phyloP scores from a whole-genome alignment of 257 asterid species.

The Rauvolfia tetraphylla region DNA sequence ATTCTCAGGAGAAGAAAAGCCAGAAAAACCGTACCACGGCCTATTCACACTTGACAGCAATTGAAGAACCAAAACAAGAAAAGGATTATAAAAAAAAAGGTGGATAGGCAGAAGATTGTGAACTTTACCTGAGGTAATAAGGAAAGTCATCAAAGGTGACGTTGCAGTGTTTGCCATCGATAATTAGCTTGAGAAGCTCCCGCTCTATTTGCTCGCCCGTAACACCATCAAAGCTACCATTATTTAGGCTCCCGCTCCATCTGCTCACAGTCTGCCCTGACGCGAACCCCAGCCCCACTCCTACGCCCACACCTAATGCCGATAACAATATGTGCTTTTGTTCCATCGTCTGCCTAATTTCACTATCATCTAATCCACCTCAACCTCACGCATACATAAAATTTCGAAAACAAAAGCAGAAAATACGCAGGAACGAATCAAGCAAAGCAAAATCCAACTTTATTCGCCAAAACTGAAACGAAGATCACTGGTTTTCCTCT shows the following conservation, averaged over 20 bases:
- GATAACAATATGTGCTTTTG: constrained; percentile 73
- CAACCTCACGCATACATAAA: neutral
- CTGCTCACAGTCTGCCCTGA: constrained; percentile 57
- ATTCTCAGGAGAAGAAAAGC: neutral
- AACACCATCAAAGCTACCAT: constrained; percentile 35
- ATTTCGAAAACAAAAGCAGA: neutral
- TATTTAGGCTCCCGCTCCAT: constrained; percentile 4
- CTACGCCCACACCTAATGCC: constrained; percentile 88
- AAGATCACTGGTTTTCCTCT: neutral
- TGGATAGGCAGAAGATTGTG: neutral
- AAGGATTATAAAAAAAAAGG: too few species aligned
- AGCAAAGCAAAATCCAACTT: too few species aligned
- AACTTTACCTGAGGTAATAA: constrained; percentile 68
- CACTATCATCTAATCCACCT: neutral
- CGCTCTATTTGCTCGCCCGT: constrained; percentile 53
- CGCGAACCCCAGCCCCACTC: constrained; percentile 76
- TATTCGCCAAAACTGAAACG: neutral
- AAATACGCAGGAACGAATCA: neutral
- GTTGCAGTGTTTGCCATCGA: constrained; percentile 53
- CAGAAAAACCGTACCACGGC: neutral
- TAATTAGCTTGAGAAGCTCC: constrained; percentile 59
- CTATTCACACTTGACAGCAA: neutral
- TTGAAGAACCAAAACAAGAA: too few species aligned
- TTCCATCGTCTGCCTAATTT: constrained; percentile 51
- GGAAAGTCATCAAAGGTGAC: constrained; percentile 72